These are phyloP conservation scores for Beauveria australis DNA, from an alignment of 2,329 filamentous ascomycete genomes.

Conservation along the genomic window DNA sequence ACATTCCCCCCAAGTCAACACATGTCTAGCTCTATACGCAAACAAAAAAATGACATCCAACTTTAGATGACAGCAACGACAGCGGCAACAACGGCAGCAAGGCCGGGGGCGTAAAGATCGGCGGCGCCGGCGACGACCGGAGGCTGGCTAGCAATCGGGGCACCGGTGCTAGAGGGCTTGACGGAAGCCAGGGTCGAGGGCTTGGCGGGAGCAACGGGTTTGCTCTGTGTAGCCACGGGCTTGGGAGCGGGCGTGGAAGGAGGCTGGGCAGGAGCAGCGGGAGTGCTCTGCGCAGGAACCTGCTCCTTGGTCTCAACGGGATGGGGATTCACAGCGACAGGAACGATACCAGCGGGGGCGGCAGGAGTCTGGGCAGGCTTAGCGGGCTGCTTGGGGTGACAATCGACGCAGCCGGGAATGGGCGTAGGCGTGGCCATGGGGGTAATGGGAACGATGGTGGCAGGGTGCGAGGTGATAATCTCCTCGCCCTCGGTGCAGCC, in stretches of 20 bases:
- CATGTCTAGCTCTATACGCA: background rate
- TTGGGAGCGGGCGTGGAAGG: constrained; percentile 6
- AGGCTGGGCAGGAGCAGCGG: constrained; percentile 1
- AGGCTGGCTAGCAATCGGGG: constrained; percentile 11
- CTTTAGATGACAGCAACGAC: constrained; percentile 16
- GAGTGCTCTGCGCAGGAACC: background rate
- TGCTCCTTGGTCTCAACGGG: background rate
- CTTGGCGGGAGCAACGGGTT: constrained; percentile 8
- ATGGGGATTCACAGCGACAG: background rate
- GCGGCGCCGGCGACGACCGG: constrained; percentile 15
- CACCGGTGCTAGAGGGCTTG: constrained; percentile 9
- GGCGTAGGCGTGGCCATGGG: constrained; percentile 18
- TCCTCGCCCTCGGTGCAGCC: constrained; percentile 21
- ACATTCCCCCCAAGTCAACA: background rate
- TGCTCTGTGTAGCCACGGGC: background rate
- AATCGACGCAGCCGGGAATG: constrained; percentile 20
- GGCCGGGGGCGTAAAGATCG: constrained; percentile 11
- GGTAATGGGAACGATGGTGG: constrained; percentile 21
- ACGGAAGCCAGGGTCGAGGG: constrained; percentile 12
- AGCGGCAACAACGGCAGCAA: constrained; percentile 16
- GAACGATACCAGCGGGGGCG: background rate
- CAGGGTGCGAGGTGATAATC: constrained; percentile 15
- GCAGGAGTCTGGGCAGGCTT: background rate
- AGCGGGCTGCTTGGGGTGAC: constrained; percentile 16
- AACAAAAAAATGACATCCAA: background rate